Evolutionary conservation across 768 basidiomycete species (phyloP).

Genomic region (Asterophora parasitica): DNA sequence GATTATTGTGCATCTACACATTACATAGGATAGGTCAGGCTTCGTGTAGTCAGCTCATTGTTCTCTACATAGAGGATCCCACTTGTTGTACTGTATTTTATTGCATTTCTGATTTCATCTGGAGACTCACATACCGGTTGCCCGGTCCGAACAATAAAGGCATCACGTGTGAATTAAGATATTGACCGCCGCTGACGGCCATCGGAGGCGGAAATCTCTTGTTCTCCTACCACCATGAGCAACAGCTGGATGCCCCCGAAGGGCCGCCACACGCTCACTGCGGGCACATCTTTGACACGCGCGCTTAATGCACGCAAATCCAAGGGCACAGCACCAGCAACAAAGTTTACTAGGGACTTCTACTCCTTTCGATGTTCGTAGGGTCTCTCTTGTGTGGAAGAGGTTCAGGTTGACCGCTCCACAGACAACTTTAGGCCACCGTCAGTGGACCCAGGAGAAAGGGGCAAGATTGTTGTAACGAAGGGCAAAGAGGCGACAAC

Average conservation of each 20-base stretch:
- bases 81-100: no score
- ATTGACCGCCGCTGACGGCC: not conserved
- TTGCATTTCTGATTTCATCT: no score
- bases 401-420: not conserved
- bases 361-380: slow-evolving; percentile 73
- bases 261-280: slow-evolving; percentile 55
- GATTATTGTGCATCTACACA: no score
- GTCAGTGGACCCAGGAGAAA: slow-evolving; percentile 59
- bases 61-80: no score
- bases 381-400: not conserved
- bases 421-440: slow-evolving; percentile 75
- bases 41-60: not conserved
- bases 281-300: slow-evolving; percentile 60
- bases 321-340: slow-evolving; percentile 41
- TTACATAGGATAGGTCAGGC: no score
- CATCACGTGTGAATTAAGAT: slow-evolving; percentile 3
- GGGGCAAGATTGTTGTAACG: slow-evolving; percentile 62
- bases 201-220: not conserved
- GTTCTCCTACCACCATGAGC: slow-evolving; percentile 30
- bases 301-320: slow-evolving; percentile 69
- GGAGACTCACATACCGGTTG: no score
- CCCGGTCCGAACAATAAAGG: not conserved
- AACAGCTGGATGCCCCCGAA: slow-evolving; percentile 51
- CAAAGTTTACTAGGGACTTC: slow-evolving; percentile 54
- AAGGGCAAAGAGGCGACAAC: slow-evolving; percentile 46